A percentile compares a stretch with the other conserved stretches of the same genome.
Conservation (phyloP, 257 asterid genomes). For the Solanum etuberosum region DNA sequence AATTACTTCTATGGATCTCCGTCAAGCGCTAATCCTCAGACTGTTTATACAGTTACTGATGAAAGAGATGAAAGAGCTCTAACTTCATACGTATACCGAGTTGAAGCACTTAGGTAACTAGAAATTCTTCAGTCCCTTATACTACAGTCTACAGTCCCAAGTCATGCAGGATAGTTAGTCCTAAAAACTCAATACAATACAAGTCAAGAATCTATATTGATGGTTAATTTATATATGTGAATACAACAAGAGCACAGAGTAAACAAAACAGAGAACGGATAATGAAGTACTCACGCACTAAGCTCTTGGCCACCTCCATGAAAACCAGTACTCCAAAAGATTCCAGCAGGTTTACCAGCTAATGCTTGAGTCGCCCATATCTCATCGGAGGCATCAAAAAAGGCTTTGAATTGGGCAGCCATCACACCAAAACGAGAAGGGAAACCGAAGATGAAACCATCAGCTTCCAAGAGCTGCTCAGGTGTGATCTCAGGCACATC, state of each 20-base stretch:
- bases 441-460: constrained; percentile 79
- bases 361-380: constrained; percentile 75
- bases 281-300: constrained; percentile 52
- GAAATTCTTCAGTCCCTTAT: background rate
- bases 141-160: background rate
- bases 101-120: background rate
- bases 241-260: background rate
- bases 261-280: background rate
- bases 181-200: background rate
- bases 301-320: constrained; percentile 99
- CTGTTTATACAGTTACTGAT: background rate
- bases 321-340: constrained; percentile 95
- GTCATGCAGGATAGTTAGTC: background rate
- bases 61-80: background rate
- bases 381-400: constrained; percentile 59
- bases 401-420: constrained; percentile 94
- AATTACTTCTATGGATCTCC: background rate
- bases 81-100: background rate
- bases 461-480: constrained; percentile 78
- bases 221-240: background rate
- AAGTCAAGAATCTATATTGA: background rate
- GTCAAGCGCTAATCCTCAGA: background rate
- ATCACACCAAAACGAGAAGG: constrained; percentile 94
- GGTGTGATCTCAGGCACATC: constrained; percentile 77
- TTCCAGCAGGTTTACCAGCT: constrained; percentile 93